Evolutionary conservation across 2,329 filamentous ascomycete genomes (phyloP), one percentile per base, ranked within the genome.

Genomic region (Colletotrichum cereale): DNA sequence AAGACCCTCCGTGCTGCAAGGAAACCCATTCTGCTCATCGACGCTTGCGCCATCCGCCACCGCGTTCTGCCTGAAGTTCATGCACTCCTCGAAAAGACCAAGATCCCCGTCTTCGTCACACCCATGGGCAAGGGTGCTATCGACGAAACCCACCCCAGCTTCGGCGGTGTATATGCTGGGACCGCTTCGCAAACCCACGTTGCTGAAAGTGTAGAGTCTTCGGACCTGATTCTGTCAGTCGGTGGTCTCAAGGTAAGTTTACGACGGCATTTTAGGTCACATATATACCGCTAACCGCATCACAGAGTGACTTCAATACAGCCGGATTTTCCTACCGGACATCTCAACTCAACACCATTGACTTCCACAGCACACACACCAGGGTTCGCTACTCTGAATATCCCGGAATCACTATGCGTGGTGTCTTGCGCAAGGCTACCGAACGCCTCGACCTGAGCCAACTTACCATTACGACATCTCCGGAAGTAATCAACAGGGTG

Each of bases 41-140:
- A 97, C 80, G 93, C 93, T 42, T 96, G 94, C 77, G 92, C 93
- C 14, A 90, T 95, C 74, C 90, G 94, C 42, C 93, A 96, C 78
- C 87, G 91, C 52, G 92, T 92, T 21, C 81, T 95, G 1, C 81
- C 89, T 1, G 93, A 96, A 80, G 90, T 94, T 24, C 90, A 93
- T 75, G 88, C 89, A 10, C 84, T 97, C 21, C 84, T 97, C 62
- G 85, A 91, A 72, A 93, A 91, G 80, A 93, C 93, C 1, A 86
- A 89, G 5, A 84, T 97, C 10, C 94, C 95, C 5, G 92, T 93
- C 0, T 97, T 96, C 76, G 93, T 95, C n/a, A 92, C 94, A 0
- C 93, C 94, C 2, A 97, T 97, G 92, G 94, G 94, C 57, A 97
- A 97, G 83, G 89, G 94, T 24, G 92, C 93, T 26, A 88, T 97